phyloP scores from a whole-genome alignment of 345 rosid species.

The Triadica sebifera region DNA sequence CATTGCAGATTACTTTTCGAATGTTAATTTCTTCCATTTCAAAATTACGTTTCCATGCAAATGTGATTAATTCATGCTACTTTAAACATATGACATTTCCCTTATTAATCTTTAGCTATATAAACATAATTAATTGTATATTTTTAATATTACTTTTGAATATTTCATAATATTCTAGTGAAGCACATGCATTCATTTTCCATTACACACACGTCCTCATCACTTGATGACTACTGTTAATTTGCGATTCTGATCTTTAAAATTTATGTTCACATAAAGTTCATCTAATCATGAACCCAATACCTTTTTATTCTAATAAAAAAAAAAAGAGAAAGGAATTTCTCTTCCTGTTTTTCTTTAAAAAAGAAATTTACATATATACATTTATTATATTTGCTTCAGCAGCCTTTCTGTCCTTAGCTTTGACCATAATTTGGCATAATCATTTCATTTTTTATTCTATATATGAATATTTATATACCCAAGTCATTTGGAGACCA shows the following conservation, averaged over 20 bases:
- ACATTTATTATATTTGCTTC: background rate
- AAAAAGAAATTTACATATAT: background rate
- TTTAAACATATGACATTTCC: background rate
- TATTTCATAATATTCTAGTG: background rate
- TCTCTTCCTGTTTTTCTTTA: background rate
- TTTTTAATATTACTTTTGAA: background rate
- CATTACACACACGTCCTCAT: slow-evolving; percentile 2
- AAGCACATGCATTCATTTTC: background rate
- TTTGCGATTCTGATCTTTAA: background rate
- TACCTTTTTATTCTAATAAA: background rate
- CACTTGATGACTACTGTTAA: background rate
- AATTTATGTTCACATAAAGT: slow-evolving; percentile 1
- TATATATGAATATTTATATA: background rate
- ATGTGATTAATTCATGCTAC: background rate
- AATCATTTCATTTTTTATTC: background rate
- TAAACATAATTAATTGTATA: background rate
- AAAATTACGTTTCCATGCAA: background rate
- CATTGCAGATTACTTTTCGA: no score
- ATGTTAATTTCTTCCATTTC: background rate
- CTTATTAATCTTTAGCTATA: background rate
- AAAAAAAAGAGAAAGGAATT: background rate
- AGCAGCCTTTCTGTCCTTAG: slow-evolving; percentile 6
- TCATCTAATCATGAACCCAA: slow-evolving; percentile 5
- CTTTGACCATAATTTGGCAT: slow-evolving; percentile 1
- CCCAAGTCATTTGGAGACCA: slow-evolving; percentile 3